Percentiles rank a stretch among this genome's conserved stretches.
Conservation (phyloP, 768 basidiomycete species). For the Tricholoma furcatifolium region DNA sequence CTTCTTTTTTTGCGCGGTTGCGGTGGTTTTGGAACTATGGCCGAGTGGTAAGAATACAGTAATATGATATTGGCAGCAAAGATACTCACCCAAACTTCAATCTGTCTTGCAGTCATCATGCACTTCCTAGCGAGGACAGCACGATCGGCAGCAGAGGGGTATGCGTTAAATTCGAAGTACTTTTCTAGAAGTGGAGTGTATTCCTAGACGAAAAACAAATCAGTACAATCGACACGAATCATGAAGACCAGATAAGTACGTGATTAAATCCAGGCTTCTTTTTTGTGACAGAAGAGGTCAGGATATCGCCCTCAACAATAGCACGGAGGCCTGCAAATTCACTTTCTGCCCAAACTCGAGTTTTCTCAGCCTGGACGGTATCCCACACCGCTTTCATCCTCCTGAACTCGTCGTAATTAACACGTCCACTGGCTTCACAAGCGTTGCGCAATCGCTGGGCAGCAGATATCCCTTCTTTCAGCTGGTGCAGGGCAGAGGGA, state of each 20-base stretch:
- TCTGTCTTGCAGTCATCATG: slow-evolving; percentile 42
- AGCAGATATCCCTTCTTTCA: background rate
- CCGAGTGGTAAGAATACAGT: background rate
- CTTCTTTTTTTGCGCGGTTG: slow-evolving; percentile 33
- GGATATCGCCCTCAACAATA: background rate
- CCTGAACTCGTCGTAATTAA: background rate
- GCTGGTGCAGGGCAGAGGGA: background rate
- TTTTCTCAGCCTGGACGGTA: background rate
- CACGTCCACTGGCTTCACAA: background rate
- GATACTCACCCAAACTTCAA: slow-evolving; percentile 54
- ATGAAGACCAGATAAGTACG: background rate
- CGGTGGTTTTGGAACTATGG: slow-evolving; percentile 56
- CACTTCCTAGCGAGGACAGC: slow-evolving; percentile 39
- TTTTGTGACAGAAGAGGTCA: background rate
- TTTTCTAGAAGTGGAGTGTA: slow-evolving; percentile 44
- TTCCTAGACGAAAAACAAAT: slow-evolving; percentile 28
- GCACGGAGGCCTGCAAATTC: background rate
- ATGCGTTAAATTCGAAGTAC: slow-evolving; percentile 50
- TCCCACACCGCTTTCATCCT: background rate
- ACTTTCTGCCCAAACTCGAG: slow-evolving; percentile 5
- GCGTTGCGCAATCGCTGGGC: background rate
- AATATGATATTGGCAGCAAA: background rate
- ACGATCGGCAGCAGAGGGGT: slow-evolving; percentile 42
- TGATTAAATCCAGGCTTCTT: slow-evolving; percentile 9
- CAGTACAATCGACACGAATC: background rate